Base-by-base conservation (phyloP, 108 stramenopile genomes). In the Fistulifera solaris region DNA sequence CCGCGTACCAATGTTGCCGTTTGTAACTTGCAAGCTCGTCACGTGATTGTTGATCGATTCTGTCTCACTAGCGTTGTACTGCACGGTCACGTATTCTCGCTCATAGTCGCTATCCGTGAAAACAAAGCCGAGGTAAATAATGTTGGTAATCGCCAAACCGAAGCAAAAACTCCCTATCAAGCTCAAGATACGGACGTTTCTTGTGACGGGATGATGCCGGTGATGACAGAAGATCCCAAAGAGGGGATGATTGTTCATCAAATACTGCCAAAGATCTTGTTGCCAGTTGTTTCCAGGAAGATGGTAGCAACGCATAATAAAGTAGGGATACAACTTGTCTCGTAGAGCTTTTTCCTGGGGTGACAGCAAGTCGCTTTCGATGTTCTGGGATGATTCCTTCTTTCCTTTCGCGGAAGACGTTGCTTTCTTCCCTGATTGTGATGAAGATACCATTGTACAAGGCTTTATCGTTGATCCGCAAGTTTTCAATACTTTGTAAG, bases 161-260 rank as follows among this genome's bases (percentile, higher is more conserved):
- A 76, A 83, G 5, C 70, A 72, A 31, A 78, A 49, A 5, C 62
- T 65, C 7, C 72, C 72, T 18, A 79, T 40, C 3, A 83, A 53
- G 51, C 70, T 68, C 27, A 79, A 52, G 22, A 72, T 15, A 28
- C 81, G 75, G 24, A 68, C 62, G 15, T 55, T 47, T 10, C 60
- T 27, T 16, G 52, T 28, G 13, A 84, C 46, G 11, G 83, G 83
- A 65, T 84, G 78, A 0, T 69, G 40, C 6, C 27, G 52, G 52
- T 84, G 73, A 43, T 72, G 61, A 52, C 52, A 69, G 27, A 69
- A 84, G 0, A 84, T 61, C 11, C 78, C 76, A 59, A 84, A 71
- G n/a, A 84, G 12, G 0, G 78, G 78, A 53, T 84, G 83, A 25
- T 71, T 80, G 53, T 84, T 84, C 23, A 50, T 54, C 27, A 78